These are phyloP conservation scores for Lecanosticta acicola DNA, from an alignment of 2,329 filamentous ascomycete genomes.

Conservation along the genomic window DNA sequence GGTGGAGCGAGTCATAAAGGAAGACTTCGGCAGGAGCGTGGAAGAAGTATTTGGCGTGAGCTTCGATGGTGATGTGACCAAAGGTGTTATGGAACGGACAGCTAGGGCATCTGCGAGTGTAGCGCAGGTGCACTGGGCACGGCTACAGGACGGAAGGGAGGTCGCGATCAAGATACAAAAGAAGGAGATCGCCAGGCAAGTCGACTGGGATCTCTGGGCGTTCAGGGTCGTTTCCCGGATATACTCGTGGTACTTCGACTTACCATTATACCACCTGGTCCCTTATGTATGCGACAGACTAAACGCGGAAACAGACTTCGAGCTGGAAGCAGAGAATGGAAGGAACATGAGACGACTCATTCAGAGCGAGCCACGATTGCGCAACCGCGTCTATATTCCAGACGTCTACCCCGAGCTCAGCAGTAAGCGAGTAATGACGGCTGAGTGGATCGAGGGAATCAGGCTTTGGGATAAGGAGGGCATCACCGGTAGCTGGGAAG, in stretches of 20 bases:
- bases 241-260: constrained; percentile 82
- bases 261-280: constrained; percentile 86
- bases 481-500: constrained; percentile 71
- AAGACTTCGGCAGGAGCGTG: constrained; percentile 77
- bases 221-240: constrained; percentile 82
- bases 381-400: constrained; percentile 80
- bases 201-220: constrained; percentile 91
- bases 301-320: constrained; percentile 87
- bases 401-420: constrained; percentile 76
- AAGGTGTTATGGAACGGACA: constrained; percentile 64
- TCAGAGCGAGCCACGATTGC: constrained; percentile 66
- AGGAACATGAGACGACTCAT: constrained; percentile 77
- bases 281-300: constrained; percentile 92
- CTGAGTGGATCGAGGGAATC: constrained; percentile 96
- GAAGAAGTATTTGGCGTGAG: constrained; percentile 92
- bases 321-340: constrained; percentile 84
- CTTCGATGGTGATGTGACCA: constrained; percentile 51
- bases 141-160: constrained; percentile 77
- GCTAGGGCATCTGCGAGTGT: constrained; percentile 81
- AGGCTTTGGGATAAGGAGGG: constrained; percentile 86
- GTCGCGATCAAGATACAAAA: constrained; percentile 97
- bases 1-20: constrained; percentile 74
- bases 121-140: constrained; percentile 94
- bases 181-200: constrained; percentile 82
- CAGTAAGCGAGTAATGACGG: constrained; percentile 78